Percentiles rank a stretch among this genome's conserved stretches.
phyloP scores from a whole-genome alignment of 306 rosid species.

The Sesbania bispinosa region DNA sequence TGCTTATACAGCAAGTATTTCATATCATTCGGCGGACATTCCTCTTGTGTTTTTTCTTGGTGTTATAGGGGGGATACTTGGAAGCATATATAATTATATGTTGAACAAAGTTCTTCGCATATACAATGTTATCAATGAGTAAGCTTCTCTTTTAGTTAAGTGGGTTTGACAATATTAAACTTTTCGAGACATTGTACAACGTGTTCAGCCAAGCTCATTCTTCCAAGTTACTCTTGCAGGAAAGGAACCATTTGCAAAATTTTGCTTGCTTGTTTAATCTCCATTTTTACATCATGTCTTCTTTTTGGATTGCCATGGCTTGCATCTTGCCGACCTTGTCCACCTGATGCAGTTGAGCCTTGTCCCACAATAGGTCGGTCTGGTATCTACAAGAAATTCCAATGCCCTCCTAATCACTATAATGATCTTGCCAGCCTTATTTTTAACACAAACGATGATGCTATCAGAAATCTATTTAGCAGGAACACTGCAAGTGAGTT shows the following conservation, averaged over 20 bases:
- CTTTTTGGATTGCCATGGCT: conserved; percentile 94
- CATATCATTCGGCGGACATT: conserved; percentile 73
- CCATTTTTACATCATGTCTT: conserved; percentile 79
- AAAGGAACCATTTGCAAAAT: conserved; percentile 65
- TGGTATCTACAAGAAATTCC: conserved; percentile 96
- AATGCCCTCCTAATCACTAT: conserved; percentile 67
- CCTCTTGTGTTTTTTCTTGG: conserved; percentile 78
- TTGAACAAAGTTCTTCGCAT: conserved; percentile 66
- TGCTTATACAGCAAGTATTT: conserved; percentile 58
- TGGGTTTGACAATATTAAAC: not conserved
- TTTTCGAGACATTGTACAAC: conserved; percentile 5
- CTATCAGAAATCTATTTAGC: conserved; percentile 87
- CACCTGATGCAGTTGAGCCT: conserved; percentile 61
- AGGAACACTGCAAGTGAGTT: conserved; percentile 67
- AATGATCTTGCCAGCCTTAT: conserved; percentile 98
- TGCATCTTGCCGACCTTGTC: conserved; percentile 81
- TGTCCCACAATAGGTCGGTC: conserved; percentile 98
- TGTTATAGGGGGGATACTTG: conserved; percentile 79
- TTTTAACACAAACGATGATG: conserved; percentile 94
- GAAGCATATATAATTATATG: conserved; percentile 75
- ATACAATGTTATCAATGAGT: conserved; percentile 75
- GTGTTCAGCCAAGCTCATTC: conserved; percentile 25
- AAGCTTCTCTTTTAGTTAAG: conserved; percentile 34
- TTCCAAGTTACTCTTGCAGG: conserved; percentile 47
- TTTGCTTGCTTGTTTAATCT: conserved; percentile 64